Evolutionary conservation across 352 stramenopile genomes (phyloP).

Genomic region (Phytophthora pistaciae): DNA sequence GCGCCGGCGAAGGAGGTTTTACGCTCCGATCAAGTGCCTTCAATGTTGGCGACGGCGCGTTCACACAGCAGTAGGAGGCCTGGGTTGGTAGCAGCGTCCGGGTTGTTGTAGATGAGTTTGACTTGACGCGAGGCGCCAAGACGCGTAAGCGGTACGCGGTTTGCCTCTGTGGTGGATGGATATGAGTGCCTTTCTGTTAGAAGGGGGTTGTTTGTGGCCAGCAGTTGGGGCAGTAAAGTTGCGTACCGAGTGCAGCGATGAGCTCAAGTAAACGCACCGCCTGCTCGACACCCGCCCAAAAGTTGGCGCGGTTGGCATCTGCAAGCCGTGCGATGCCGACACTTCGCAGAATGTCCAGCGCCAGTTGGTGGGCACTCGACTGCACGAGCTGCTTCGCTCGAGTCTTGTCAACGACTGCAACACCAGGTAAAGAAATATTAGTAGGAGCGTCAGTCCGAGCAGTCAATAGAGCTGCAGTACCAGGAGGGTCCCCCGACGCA

Average conservation of each 20-base stretch:
- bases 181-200: too few relatives aligned
- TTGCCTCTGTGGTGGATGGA: conserved; percentile 38
- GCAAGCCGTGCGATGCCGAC: conserved; percentile 16
- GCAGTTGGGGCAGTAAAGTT: neutral
- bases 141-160: conserved; percentile 63
- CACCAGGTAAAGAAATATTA: neutral
- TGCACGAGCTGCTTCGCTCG: conserved; percentile 51
- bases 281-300: conserved; percentile 47
- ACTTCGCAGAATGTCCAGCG: conserved; percentile 49
- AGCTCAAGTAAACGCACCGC: conserved; percentile 62
- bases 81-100: conserved; percentile 35
- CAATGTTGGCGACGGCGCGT: conserved; percentile 59
- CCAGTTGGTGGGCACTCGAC: conserved; percentile 56
- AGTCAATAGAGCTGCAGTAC: conserved; percentile 9
- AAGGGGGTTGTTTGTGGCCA: neutral
- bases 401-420: conserved; percentile 26
- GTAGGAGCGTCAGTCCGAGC: neutral
- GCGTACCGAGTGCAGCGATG: conserved; percentile 54
- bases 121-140: conserved; percentile 60
- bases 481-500: conserved; percentile 24
- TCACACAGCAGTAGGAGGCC: conserved; percentile 65
- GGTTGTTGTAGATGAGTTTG: conserved; percentile 70
- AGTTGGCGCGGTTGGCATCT: conserved; percentile 12
- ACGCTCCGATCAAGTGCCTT: conserved; percentile 50
- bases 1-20: too few relatives aligned